Evolutionary conservation across 2,329 filamentous ascomycete species (phyloP).

Genomic region (Saccharata proteae): DNA sequence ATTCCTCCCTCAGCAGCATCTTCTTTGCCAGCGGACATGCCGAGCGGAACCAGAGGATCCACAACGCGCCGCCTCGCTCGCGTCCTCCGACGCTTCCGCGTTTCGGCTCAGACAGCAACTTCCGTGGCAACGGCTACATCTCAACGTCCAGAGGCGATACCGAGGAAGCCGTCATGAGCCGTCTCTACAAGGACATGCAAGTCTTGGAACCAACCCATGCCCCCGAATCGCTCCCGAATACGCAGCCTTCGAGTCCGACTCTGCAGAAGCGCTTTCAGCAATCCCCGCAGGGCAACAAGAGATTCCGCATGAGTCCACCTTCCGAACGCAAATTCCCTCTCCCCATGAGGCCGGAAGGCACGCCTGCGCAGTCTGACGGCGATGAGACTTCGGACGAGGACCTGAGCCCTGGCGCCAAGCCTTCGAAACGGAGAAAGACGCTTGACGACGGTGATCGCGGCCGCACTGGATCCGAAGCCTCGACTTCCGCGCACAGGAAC

Average conservation of each 20-base stretch:
- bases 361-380: conserved; percentile 2
- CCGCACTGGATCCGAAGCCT: background rate
- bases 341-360: conserved; percentile 5
- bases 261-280: conserved; percentile 2
- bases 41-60: too few species aligned
- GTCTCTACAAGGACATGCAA: conserved; percentile 12
- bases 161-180: conserved; percentile 15
- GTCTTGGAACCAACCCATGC: conserved; percentile 1
- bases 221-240: conserved; percentile 2
- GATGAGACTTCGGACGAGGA: conserved; percentile 5
- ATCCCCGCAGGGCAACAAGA: too few species aligned
- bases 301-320: too few species aligned
- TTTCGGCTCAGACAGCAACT: conserved; percentile 7
- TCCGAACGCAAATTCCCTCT: too few species aligned
- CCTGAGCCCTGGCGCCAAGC: conserved; percentile 4
- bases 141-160: conserved; percentile 13
- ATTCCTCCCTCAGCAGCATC: conserved; percentile 2
- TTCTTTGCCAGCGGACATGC: background rate
- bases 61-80: background rate
- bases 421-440: conserved; percentile 5
- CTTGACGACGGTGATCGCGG: conserved; percentile 1
- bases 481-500: conserved; percentile 3
- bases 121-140: conserved; percentile 3
- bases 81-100: background rate
- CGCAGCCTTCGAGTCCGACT: conserved; percentile 5